Percentiles rank a stretch among this genome's conserved stretches.
These are phyloP conservation scores for Noccaea bulbosa DNA, from an alignment of 345 rosid species.

Conservation along the genomic window DNA sequence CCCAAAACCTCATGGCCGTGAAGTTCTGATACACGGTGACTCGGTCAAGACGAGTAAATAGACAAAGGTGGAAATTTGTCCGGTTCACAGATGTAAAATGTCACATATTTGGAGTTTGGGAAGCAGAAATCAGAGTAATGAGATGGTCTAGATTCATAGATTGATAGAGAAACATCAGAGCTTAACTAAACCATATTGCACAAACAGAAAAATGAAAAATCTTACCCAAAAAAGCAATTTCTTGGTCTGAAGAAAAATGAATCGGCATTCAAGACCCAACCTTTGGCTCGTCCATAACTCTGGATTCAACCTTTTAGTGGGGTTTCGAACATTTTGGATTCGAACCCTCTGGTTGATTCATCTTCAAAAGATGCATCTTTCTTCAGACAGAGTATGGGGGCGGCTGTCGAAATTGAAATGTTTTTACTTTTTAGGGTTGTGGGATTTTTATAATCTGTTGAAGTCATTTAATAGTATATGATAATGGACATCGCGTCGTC, in stretches of 20 bases:
- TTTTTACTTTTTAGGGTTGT: conserved; percentile 33
- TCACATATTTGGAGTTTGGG: neutral
- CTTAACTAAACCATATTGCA: neutral
- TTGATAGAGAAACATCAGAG: conserved; percentile 8
- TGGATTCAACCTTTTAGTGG: neutral
- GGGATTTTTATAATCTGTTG: neutral
- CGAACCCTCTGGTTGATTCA: neutral
- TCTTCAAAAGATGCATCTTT: conserved; percentile 11
- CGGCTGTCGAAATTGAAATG: neutral
- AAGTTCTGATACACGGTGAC: conserved; percentile 46
- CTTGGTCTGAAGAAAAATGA: conserved; percentile 11
- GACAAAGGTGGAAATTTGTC: neutral
- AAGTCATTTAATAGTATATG: neutral
- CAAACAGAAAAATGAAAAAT: neutral
- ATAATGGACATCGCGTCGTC: neutral
- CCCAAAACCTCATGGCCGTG: conserved; percentile 35
- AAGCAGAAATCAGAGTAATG: neutral
- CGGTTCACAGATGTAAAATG: neutral
- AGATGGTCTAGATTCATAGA: neutral
- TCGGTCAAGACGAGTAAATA: conserved; percentile 3
- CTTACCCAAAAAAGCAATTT: conserved; percentile 4
- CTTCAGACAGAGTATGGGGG: conserved; percentile 19
- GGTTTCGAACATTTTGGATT: neutral
- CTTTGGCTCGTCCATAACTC: neutral
- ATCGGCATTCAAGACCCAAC: neutral